Conservation (phyloP, 345 rosid species). For the Stellera chamaejasme region DNA sequence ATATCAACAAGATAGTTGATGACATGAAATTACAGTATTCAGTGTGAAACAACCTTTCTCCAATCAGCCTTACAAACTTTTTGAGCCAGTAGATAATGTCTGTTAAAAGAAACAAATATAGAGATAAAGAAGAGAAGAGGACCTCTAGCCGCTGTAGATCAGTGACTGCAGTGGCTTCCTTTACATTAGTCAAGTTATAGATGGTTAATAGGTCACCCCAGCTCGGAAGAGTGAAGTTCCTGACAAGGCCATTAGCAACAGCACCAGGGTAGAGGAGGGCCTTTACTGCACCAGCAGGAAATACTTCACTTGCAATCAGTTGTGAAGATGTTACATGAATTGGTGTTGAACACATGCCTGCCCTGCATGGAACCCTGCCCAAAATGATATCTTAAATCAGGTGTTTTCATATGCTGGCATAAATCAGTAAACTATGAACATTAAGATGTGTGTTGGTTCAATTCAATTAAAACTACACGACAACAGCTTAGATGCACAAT, state of each 20-base stretch:
- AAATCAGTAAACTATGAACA: too few species aligned
- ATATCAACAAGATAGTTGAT: too few species aligned
- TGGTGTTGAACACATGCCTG: constrained; percentile 86
- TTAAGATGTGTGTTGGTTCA: too few species aligned
- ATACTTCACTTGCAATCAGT: constrained; percentile 84
- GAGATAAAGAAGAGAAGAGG: constrained; percentile 8
- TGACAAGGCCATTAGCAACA: constrained; percentile 42
- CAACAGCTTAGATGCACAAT: too few species aligned
- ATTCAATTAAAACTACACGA: too few species aligned
- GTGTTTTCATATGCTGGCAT: too few species aligned
- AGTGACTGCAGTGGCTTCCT: constrained; percentile 63
- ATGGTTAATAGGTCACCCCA: constrained; percentile 62
- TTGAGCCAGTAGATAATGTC: neutral
- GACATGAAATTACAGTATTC: too few species aligned
- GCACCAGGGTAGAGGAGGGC: constrained; percentile 89
- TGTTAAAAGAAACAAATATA: neutral
- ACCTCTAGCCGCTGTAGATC: constrained; percentile 98
- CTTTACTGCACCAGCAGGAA: constrained; percentile 76
- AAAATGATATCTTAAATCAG: neutral
- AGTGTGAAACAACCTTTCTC: too few species aligned
- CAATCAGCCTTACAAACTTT: neutral
- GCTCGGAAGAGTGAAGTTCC: constrained; percentile 52
- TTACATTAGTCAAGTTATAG: constrained; percentile 59
- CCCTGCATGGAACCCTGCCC: constrained; percentile 76
- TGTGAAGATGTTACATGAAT: constrained; percentile 92